Percentiles rank a stretch among this genome's conserved stretches.
phyloP scores from a whole-genome alignment of 208 protist genomes.

The Crithidia fasciculata region DNA sequence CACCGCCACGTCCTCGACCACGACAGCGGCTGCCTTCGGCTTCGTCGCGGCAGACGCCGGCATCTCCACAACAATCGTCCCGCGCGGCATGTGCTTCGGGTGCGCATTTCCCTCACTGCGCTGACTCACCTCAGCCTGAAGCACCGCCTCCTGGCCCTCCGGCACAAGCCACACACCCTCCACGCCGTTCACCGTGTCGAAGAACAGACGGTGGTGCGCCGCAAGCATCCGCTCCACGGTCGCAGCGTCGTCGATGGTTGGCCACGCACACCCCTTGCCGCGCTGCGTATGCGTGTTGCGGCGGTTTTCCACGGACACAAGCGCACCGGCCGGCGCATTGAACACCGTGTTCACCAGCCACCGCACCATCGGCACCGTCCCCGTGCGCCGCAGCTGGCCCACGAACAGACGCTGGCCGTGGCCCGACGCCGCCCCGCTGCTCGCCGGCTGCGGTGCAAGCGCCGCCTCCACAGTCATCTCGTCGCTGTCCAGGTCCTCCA shows the following conservation, averaged over 20 bases:
- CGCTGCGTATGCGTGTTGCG: conserved; percentile 54
- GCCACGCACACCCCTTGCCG: conserved; percentile 84
- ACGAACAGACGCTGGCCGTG: conserved; percentile 59
- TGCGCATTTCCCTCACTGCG: conserved; percentile 29
- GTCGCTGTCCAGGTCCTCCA: conserved; percentile 61
- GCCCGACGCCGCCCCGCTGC: neutral
- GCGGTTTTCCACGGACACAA: conserved; percentile 75
- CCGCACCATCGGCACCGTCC: conserved; percentile 73
- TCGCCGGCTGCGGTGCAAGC: conserved; percentile 24
- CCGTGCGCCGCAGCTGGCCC: conserved; percentile 78
- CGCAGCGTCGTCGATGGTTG: conserved; percentile 43
- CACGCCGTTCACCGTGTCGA: conserved; percentile 55
- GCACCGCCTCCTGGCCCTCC: conserved; percentile 18
- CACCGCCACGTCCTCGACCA: neutral
- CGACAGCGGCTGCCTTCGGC: neutral
- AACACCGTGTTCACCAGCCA: conserved; percentile 73
- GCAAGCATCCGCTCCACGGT: conserved; percentile 45
- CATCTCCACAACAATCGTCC: conserved; percentile 65
- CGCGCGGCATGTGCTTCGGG: conserved; percentile 72
- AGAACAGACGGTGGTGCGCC: conserved; percentile 75
- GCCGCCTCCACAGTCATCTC: conserved; percentile 45
- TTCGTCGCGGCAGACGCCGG: conserved; percentile 16
- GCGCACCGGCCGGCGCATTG: conserved; percentile 35
- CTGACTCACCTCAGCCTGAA: conserved; percentile 38
- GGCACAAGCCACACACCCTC: conserved; percentile 72